phyloP scores from a whole-genome alignment of 73 alveolate genomes.

The Tetrahymena borealis region DNA sequence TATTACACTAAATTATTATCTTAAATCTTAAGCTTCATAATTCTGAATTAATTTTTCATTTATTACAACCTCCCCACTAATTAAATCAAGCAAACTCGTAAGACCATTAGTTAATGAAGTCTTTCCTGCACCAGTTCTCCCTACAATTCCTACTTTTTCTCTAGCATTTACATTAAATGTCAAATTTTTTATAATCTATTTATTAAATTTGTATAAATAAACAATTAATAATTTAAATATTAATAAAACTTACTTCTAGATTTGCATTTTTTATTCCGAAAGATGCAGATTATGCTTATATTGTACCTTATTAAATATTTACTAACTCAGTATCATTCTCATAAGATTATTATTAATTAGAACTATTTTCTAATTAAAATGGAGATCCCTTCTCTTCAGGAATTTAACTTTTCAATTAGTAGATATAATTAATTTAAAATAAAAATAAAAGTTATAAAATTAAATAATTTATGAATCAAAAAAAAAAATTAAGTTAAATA shows the following conservation, averaged over 20 bases:
- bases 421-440: not conserved
- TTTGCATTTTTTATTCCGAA: not conserved
- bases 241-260: not conserved
- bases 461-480: no score
- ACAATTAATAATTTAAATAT: not conserved
- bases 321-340: not conserved
- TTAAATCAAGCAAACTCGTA: slow-evolving; percentile 49
- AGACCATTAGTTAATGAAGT: slow-evolving; percentile 56
- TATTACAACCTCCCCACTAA: not conserved
- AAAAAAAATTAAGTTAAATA: no score
- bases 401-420: not conserved
- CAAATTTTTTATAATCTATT: slow-evolving; percentile 46
- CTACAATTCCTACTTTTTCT: slow-evolving; percentile 82
- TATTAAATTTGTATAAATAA: slow-evolving; percentile 27
- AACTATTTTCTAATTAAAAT: not conserved
- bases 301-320: not conserved
- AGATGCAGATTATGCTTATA: not conserved
- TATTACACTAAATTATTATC: slow-evolving; percentile 23
- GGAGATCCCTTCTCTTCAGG: not conserved
- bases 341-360: not conserved
- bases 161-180: slow-evolving; percentile 49
- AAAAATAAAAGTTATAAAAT: not conserved
- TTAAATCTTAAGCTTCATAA: not conserved
- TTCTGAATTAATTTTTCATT: not conserved
- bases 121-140: slow-evolving; percentile 92